Evolutionary conservation across 2,329 filamentous ascomycete species (phyloP), one percentile per base, ranked within the genome.

Genomic region (Dactylellina leptospora): DNA sequence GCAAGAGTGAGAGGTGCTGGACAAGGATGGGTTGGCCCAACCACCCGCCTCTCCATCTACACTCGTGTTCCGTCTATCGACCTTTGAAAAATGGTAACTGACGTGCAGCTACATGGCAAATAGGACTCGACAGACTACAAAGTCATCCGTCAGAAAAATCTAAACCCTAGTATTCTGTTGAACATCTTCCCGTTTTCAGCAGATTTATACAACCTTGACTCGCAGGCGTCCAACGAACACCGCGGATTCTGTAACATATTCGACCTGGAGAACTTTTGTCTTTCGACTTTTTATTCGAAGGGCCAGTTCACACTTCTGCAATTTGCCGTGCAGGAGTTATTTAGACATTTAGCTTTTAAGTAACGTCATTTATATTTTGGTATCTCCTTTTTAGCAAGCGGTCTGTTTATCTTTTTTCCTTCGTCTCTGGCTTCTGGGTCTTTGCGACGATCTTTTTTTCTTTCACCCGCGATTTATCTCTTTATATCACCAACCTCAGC

Each of bases 401-500:
- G 55, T 55, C 71, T 47, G 55, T 62, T 74, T 48, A 8, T 60
- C 51, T 60, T 54, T 54, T 22, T 50, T 69, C 36, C 38, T 56
- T 61, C 47, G 48, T 63, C 59, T 74, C 58, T 54, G 70, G 70
- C 75, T 77, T n/a, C 76, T 75, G 73, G 69, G 73, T 60, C 64
- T 75, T 76, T 76, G 74, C 59, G 69, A 70, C 68, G 56, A 51
- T 45, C 56, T 60, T 50, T 42, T 64, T 38, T 54, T 63, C 53
- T 71, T 62, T 55, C n/a, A n/a, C 55, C 69, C 51, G 74, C 44
- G 27, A 40, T 61, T 38, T 59, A 70, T 68, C 74, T 69, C 62
- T 64, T 64, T 59, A 63, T 63, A 64, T 60, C 59, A 50, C 33
- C n/a, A 27, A 16, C 36, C 22, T 63, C 54, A 40, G 47, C 16